These are phyloP conservation scores for Aspergillus sp. DNA, from an alignment of 2,329 filamentous ascomycete genomes.

Conservation along the genomic window DNA sequence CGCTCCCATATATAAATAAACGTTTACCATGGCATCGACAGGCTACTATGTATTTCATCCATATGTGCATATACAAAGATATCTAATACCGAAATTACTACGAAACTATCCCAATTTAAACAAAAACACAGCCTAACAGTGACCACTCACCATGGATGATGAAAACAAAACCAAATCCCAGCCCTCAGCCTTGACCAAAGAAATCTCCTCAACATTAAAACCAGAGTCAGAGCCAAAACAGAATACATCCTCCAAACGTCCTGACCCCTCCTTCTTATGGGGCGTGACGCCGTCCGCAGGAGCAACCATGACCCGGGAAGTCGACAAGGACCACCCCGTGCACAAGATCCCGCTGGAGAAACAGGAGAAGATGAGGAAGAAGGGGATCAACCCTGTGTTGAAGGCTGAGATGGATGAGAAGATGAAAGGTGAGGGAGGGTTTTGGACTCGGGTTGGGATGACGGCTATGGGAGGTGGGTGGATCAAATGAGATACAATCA, in stretches of 20 bases:
- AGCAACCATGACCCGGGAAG: neutral
- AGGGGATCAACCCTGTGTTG: slow-evolving; percentile 48
- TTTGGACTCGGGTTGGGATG: neutral
- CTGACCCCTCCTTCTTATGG: neutral
- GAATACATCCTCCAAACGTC: neutral
- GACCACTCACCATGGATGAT: too few species aligned
- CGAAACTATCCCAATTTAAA: too few species aligned
- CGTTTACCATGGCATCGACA: too few species aligned
- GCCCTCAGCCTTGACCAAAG: too few species aligned
- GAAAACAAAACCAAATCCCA: too few species aligned
- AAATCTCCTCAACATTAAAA: too few species aligned
- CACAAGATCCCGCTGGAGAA: slow-evolving; percentile 35
- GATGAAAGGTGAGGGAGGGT: slow-evolving; percentile 35
- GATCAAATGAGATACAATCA: neutral
- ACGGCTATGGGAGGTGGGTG: neutral
- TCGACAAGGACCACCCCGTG: slow-evolving; percentile 7
- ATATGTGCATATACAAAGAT: too few species aligned
- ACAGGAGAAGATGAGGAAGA: slow-evolving; percentile 46
- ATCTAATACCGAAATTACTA: too few species aligned
- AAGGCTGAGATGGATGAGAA: slow-evolving; percentile 51
- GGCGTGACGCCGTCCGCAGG: neutral
- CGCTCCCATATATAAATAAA: too few species aligned
- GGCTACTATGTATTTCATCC: too few species aligned
- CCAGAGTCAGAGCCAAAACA: too few species aligned
- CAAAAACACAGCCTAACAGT: too few species aligned